Base-by-base conservation (phyloP, 2,329 filamentous ascomycete species). In the Rhytidhysteron rufulum region DNA sequence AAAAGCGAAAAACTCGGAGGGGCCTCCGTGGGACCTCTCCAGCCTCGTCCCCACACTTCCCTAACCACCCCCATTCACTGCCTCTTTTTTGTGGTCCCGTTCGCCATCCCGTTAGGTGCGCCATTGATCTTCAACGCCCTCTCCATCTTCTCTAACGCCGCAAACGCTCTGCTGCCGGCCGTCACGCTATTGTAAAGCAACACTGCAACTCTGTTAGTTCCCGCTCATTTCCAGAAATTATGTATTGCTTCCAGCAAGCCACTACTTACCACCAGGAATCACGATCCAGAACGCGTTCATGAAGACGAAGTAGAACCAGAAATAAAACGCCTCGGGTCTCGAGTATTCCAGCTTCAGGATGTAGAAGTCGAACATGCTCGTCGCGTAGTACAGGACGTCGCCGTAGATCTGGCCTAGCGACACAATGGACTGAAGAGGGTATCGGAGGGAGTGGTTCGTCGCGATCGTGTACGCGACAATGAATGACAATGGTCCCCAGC, bases 281-380 rank as follows among this genome's bases (percentile, higher is more conserved):
- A 81, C 67, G 40, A 83, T 81, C 80, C 80, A 84, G 57, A 83
- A 78, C 37, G 74, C 73, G 54, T 84, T 84, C 78, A 83, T 81
- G 22, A 79, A 63, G 41, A 83, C 73, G 57, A 80, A 84, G 60
- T 84, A 84, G 30, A 75, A 68, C 78, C 79, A 84, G 59, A 79
- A 83, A 60, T 83, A 84, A 47, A 77, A 77, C 4, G 71, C 66
- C 60, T 84, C 80, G 0, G 80, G 80, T 42, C 80, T 68, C 48
- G 74, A 80, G 57, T 83, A 82, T 9, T 70, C 67, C 16, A 75
- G 56, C 8, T 71, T 69, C 45, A 75, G 66, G 40, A 73, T 67
- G 50, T 74, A 75, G 51, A 80, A 71, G 56, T 84, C 79, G 55
- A 80, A 80, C 48, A 79, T 62, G 53, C 77, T 77, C 1, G 80